phyloP scores from a whole-genome alignment of 495 filamentous ascomycete species.

The Aspergillus taichungensis region DNA sequence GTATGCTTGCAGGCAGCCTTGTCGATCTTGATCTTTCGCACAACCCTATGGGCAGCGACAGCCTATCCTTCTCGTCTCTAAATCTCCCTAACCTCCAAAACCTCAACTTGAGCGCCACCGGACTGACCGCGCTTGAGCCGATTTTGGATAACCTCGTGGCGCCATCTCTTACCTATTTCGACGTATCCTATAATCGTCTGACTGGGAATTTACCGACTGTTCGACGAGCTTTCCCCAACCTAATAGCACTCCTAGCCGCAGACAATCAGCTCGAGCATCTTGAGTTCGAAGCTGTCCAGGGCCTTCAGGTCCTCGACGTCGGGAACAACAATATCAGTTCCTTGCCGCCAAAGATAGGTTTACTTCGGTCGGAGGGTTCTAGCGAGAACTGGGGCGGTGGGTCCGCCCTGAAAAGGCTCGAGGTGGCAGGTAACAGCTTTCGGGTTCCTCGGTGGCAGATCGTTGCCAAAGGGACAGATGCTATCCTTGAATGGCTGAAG shows the following conservation, averaged over 20 bases:
- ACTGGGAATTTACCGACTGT: conserved; percentile 51
- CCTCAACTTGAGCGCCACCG: conserved; percentile 63
- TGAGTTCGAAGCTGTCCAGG: conserved; percentile 62
- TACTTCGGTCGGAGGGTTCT: conserved; percentile 49
- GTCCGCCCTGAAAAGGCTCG: conserved; percentile 39
- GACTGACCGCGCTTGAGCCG: conserved; percentile 54
- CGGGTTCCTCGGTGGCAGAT: conserved; percentile 80
- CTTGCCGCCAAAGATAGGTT: conserved; percentile 68
- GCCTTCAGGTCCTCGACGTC: conserved; percentile 67
- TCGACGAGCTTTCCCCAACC: conserved; percentile 50
- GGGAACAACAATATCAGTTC: conserved; percentile 72
- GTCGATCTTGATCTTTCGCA: conserved; percentile 68
- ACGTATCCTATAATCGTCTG: conserved; percentile 73
- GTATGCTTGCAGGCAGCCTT: conserved; percentile 58
- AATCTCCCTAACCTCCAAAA: conserved; percentile 64
- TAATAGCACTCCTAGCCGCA: conserved; percentile 58
- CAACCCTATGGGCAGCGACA: conserved; percentile 60
- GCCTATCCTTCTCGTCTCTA: conserved; percentile 49
- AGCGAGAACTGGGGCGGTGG: conserved; percentile 29
- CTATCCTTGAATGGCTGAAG: conserved; percentile 73
- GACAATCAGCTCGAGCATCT: conserved; percentile 71
- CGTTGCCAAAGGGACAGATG: conserved; percentile 80
- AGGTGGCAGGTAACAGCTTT: conserved; percentile 75
- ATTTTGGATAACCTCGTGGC: conserved; percentile 57
- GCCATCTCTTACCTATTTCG: conserved; percentile 61